A percentile compares a stretch with the other conserved stretches of the same genome.
These are phyloP conservation scores for Zygosaccharomyces gambellarensis DNA, from an alignment of 805 yeast species.

Conservation along the genomic window DNA sequence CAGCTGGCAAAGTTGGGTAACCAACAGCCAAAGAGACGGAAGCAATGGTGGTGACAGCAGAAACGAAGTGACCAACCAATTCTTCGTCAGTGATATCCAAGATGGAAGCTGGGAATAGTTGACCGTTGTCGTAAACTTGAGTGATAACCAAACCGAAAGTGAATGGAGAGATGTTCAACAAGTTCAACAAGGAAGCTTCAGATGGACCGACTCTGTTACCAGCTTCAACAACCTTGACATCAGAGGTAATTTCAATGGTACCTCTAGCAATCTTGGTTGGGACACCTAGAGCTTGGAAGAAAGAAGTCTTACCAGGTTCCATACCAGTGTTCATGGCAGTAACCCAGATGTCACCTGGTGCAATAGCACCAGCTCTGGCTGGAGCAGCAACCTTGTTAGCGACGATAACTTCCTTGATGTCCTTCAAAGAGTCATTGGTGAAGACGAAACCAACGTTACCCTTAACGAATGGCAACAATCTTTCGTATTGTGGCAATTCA, in stretches of 20 bases:
- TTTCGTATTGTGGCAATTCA: constrained; percentile 95
- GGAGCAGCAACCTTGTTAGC: constrained; percentile 99
- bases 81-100: constrained; percentile 98
- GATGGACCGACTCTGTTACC: constrained; percentile 95
- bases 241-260: constrained; percentile 98
- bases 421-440: constrained; percentile 94
- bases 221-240: constrained; percentile 88
- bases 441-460: constrained; percentile 99
- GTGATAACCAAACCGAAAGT: constrained; percentile 96
- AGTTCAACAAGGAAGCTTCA: constrained; percentile 97
- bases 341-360: constrained; percentile 95
- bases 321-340: constrained; percentile 99
- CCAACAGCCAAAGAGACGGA: constrained; percentile 94
- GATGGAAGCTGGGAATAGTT: constrained; percentile 93
- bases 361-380: constrained; percentile 99
- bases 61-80: constrained; percentile 84
- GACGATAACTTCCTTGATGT: constrained; percentile 80
- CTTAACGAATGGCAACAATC: constrained; percentile 86
- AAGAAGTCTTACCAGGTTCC: constrained; percentile 99
- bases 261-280: constrained; percentile 99
- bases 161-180: constrained; percentile 99
- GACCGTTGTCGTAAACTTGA: constrained; percentile 98
- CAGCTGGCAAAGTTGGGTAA: constrained; percentile 99
- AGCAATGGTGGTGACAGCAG: constrained; percentile 92
- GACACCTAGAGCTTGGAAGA: constrained; percentile 99